Evolutionary conservation across 495 filamentous ascomycete species (phyloP).

Genomic region (Filosporella fistucella): DNA sequence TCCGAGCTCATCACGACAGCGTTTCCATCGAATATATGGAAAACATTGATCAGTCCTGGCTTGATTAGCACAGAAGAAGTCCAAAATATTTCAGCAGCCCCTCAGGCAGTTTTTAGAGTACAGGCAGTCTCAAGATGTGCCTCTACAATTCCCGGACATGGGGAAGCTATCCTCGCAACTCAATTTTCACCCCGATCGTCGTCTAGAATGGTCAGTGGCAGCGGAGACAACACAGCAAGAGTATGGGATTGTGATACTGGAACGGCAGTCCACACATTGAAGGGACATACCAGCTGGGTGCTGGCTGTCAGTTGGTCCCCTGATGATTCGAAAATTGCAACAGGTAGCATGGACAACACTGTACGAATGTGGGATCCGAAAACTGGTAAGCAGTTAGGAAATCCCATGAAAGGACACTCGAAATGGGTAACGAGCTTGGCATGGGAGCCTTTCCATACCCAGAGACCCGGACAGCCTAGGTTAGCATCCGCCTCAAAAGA

Average conservation of each 20-base stretch:
- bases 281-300: slow-evolving; percentile 93
- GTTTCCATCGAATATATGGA: slow-evolving; percentile 69
- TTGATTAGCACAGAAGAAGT: slow-evolving; percentile 67
- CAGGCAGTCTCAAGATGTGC: slow-evolving; percentile 88
- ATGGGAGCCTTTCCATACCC: slow-evolving; percentile 94
- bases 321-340: slow-evolving; percentile 76
- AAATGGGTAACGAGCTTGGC: slow-evolving; percentile 86
- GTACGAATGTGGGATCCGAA: slow-evolving; percentile 87
- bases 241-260: slow-evolving; percentile 97
- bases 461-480: slow-evolving; percentile 66
- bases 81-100: slow-evolving; percentile 63
- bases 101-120: slow-evolving; percentile 92
- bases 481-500: slow-evolving; percentile 90
- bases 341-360: slow-evolving; percentile 90
- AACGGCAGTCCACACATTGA: slow-evolving; percentile 82
- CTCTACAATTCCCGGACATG: slow-evolving; percentile 85
- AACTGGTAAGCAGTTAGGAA: slow-evolving; percentile 71
- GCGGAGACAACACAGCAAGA: slow-evolving; percentile 86
- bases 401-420: slow-evolving; percentile 79
- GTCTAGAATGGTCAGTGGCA: slow-evolving; percentile 79
- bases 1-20: slow-evolving; percentile 19
- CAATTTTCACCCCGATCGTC: slow-evolving; percentile 84
- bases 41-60: slow-evolving; percentile 58
- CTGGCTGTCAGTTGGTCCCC: slow-evolving; percentile 83
- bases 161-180: slow-evolving; percentile 82